Evolutionary conservation across 2,329 filamentous ascomycete genomes (phyloP), one percentile per base, ranked within the genome.

Genomic region (Trichoderma pleuroti): DNA sequence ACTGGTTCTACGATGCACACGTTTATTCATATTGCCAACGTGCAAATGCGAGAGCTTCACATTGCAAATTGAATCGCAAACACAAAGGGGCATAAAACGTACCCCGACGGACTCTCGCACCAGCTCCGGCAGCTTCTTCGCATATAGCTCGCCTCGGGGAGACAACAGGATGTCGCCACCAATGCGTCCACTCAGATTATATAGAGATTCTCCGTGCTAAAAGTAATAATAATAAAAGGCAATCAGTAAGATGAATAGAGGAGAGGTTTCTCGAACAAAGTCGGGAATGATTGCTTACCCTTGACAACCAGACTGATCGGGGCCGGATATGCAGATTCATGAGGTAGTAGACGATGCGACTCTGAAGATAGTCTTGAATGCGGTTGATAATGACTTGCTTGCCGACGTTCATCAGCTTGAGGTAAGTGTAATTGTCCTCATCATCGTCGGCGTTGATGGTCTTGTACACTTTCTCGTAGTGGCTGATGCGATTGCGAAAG

Each of bases 261-360:
- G 14, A 14, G 5, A 18, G 0, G 16, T 4, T 10, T n/a, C 4
- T 14, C 46, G 11, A 4, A 9, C 21, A 18, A 16, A 21, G 28
- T 7, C 14, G 8, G 10, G 28, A 5, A 68, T 42, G 32, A 2
- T 32, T 16, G 86, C 90, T 82, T 85, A 95, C 93, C 74, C 96
- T 87, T 75, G 96, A 98, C 65, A 99, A 84, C 96, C 96, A 99
- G 74, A 99, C 97, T 5, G 94, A 97, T 70, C 96, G 90, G 21
- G 95, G 95, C 74, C 95, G 95, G 80, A 99, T 99, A 82, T 99
- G 96, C 49, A 99, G 86, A 80, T 98, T 99, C 91, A 98, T 98
- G 71, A 98, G 89, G 80, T 98, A 99, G 82, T 99, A 99, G 59
- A 99, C 95, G 57, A 99, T 91, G 71, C 96, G 91, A 80, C 93